Conservation (phyloP, 371 early-diverging fungal genomes). For the Mortierella sp. region DNA sequence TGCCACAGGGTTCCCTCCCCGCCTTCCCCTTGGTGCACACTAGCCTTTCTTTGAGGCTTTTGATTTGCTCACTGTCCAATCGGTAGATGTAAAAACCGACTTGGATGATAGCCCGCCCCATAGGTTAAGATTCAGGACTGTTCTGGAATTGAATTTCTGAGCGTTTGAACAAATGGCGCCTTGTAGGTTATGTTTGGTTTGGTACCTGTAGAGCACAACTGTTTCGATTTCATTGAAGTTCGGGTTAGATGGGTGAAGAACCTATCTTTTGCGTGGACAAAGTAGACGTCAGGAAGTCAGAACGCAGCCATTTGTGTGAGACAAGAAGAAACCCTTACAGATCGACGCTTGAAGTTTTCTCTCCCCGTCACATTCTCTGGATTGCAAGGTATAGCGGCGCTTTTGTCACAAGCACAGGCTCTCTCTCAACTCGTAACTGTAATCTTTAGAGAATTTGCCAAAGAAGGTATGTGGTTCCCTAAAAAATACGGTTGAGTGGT, state of each 20-base stretch:
- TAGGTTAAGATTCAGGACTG: background rate
- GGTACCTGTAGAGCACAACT: background rate
- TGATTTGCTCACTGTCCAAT: background rate
- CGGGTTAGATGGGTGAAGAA: no score
- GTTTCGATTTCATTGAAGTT: no score
- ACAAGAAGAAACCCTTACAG: background rate
- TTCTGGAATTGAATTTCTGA: background rate
- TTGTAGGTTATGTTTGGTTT: background rate
- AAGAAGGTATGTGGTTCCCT: no score
- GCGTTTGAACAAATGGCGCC: background rate
- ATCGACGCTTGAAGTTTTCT: background rate
- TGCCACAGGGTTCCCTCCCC: background rate
- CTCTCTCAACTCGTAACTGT: no score
- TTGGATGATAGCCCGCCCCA: background rate
- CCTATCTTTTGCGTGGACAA: background rate
- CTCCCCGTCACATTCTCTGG: background rate
- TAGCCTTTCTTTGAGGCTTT: background rate
- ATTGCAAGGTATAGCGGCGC: no score
- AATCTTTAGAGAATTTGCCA: no score
- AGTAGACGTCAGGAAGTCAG: background rate
- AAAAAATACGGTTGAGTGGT: no score
- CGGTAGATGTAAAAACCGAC: background rate
- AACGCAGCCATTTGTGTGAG: background rate
- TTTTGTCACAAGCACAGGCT: no score
- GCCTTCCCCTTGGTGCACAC: background rate